These are phyloP conservation scores for Tylopilus sp. DNA, from an alignment of 1,284 basidiomycete species.

Conservation along the genomic window DNA sequence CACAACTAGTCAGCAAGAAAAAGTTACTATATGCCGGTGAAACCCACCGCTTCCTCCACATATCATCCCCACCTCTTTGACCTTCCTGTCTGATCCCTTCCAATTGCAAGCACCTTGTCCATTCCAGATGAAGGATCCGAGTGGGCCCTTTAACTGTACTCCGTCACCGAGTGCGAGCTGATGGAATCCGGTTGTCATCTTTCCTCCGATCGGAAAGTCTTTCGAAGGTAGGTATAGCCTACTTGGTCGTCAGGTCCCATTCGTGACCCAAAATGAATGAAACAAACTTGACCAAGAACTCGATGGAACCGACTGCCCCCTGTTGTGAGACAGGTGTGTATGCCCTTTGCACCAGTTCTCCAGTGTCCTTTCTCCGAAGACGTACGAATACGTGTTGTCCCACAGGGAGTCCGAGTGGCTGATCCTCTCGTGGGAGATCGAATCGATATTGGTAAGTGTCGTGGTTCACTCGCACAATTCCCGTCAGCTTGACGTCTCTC, in stretches of 20 bases:
- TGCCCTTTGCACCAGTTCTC: slow-evolving; percentile 54
- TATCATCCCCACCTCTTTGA: slow-evolving; percentile 53
- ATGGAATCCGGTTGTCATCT: slow-evolving; percentile 54
- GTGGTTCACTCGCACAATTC: slow-evolving; percentile 41
- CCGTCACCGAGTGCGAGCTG: slow-evolving; percentile 47
- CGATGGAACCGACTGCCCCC: slow-evolving; percentile 46
- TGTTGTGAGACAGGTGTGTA: slow-evolving; percentile 59
- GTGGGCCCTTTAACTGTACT: slow-evolving; percentile 63
- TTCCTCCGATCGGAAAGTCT: slow-evolving; percentile 47
- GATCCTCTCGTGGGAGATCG: slow-evolving; percentile 41
- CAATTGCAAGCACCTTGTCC: slow-evolving; percentile 39
- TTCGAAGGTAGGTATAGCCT: slow-evolving; percentile 46
- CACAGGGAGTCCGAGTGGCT: slow-evolving; percentile 54
- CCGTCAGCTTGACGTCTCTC: slow-evolving; percentile 47
- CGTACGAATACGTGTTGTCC: slow-evolving; percentile 64
- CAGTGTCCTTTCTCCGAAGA: slow-evolving; percentile 40
- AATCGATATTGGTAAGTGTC: slow-evolving; percentile 57
- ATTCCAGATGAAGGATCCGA: slow-evolving; percentile 57
- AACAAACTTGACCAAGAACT: slow-evolving; percentile 53
- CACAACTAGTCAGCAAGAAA: not conserved
- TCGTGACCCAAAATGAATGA: not conserved
- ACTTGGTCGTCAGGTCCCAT: not conserved
- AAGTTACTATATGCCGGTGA: not conserved
- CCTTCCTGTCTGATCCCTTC: slow-evolving; percentile 37
- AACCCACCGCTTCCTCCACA: slow-evolving; percentile 53